These are phyloP conservation scores for Paraurostyla sp. DNA, from an alignment of 73 alveolate genomes.

Conservation along the genomic window DNA sequence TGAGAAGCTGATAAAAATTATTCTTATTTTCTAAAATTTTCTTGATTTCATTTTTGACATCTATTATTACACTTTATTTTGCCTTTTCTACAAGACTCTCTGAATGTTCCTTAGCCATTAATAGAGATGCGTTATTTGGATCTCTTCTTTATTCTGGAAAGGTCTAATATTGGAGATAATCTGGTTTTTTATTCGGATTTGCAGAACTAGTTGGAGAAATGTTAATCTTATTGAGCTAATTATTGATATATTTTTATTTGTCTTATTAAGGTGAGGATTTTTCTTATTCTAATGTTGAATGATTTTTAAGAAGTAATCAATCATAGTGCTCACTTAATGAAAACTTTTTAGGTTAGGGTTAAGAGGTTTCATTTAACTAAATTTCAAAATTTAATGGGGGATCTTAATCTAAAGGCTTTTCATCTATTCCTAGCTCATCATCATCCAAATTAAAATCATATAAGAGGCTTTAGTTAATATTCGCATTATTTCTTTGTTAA, in stretches of 20 bases:
- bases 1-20: slow-evolving; percentile 2
- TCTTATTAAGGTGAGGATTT: background rate
- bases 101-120: background rate
- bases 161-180: background rate
- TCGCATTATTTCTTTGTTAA: no score
- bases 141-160: background rate
- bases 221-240: no score
- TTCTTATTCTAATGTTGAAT: background rate
- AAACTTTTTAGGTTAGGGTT: background rate
- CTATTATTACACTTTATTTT: background rate
- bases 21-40: slow-evolving; percentile 30
- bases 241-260: background rate
- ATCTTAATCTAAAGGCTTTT: background rate
- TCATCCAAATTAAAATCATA: slow-evolving; percentile 15
- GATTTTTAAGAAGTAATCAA: background rate
- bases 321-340: slow-evolving; percentile 6
- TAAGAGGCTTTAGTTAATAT: no score
- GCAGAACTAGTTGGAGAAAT: no score
- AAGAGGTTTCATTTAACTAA: no score
- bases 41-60: slow-evolving; percentile 30
- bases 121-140: no score
- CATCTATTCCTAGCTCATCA: background rate
- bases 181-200: background rate
- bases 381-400: no score
- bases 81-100: background rate